Percentiles rank a stretch among this genome's conserved stretches.
Evolutionary conservation across 768 basidiomycete species (phyloP).

Genomic region (Leccinum boreale): DNA sequence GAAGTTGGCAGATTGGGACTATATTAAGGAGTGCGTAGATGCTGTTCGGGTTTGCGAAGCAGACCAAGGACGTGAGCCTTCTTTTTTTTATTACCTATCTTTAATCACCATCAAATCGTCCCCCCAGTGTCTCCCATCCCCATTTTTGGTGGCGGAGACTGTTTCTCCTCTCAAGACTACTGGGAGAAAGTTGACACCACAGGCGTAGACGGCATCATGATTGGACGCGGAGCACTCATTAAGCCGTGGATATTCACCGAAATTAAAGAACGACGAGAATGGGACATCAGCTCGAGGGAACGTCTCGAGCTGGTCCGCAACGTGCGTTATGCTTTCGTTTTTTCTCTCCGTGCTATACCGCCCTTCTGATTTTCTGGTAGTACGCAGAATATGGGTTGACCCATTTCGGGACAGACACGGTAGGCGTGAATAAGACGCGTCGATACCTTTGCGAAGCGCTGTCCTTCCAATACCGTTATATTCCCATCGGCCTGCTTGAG

Average conservation of each 20-base stretch:
- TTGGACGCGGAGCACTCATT: slow-evolving; percentile 91
- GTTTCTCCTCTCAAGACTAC: slow-evolving; percentile 84
- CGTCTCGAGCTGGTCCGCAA: slow-evolving; percentile 75
- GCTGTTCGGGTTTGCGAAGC: slow-evolving; percentile 68
- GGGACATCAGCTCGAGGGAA: slow-evolving; percentile 89
- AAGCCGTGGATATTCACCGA: slow-evolving; percentile 98
- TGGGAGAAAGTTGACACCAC: slow-evolving; percentile 71
- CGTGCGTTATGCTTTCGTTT: slow-evolving; percentile 38
- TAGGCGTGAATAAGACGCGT: slow-evolving; percentile 87
- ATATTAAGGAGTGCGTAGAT: slow-evolving; percentile 84
- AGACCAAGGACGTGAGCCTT: slow-evolving; percentile 68
- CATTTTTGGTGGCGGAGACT: slow-evolving; percentile 96
- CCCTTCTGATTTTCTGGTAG: slow-evolving; percentile 36
- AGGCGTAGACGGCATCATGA: slow-evolving; percentile 94
- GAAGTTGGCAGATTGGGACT: slow-evolving; percentile 90
- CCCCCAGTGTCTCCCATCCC: slow-evolving; percentile 74
- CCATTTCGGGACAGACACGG: slow-evolving; percentile 84
- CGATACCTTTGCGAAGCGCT: slow-evolving; percentile 94
- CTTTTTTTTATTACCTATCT: not conserved
- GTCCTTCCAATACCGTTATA: slow-evolving; percentile 94
- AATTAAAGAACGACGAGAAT: slow-evolving; percentile 86
- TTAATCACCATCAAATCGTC: not conserved
- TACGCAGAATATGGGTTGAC: slow-evolving; percentile 84
- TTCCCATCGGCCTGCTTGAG: slow-evolving; percentile 92
- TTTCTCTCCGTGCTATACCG: not conserved